A percentile compares a stretch with the other conserved stretches of the same genome.
Conservation (phyloP, 2,329 filamentous ascomycete genomes). For the Aspergillus sp. region DNA sequence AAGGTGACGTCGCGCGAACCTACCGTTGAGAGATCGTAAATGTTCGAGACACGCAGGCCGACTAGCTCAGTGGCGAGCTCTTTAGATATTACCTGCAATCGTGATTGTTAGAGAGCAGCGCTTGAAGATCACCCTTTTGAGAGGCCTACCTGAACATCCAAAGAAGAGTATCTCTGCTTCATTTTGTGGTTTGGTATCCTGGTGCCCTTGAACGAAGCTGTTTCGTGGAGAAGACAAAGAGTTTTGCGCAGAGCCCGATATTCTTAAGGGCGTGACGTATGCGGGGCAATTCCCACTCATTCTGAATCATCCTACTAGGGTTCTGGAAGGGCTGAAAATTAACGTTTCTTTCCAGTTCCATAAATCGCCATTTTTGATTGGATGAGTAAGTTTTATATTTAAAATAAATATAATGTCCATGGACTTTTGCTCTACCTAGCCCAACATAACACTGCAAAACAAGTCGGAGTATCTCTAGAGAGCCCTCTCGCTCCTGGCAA, state of each 20-base stretch:
- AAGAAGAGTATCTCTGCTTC: slow-evolving; percentile 61
- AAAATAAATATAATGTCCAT: background rate
- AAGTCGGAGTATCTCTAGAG: slow-evolving; percentile 26
- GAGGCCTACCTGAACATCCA: slow-evolving; percentile 54
- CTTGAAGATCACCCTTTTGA: background rate
- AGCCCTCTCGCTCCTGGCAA: slow-evolving; percentile 11
- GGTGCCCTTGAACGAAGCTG: slow-evolving; percentile 6
- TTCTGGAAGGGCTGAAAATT: background rate
- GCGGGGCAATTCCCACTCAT: slow-evolving; percentile 30
- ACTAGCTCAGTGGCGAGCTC: slow-evolving; percentile 79
- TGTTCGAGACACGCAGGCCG: slow-evolving; percentile 80
- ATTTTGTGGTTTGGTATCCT: slow-evolving; percentile 37
- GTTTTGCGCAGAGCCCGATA: slow-evolving; percentile 11
- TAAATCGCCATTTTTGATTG: background rate
- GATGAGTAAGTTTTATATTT: background rate
- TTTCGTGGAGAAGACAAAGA: slow-evolving; percentile 13
- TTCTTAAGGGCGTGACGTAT: slow-evolving; percentile 34
- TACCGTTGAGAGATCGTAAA: slow-evolving; percentile 90
- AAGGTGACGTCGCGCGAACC: slow-evolving; percentile 14
- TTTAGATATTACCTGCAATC: slow-evolving; percentile 78
- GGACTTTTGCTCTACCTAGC: background rate
- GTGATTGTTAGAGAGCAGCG: background rate
- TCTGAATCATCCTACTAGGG: slow-evolving; percentile 9
- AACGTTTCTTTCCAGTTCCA: background rate
- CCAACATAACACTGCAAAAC: slow-evolving; percentile 5